Evolutionary conservation across 2,329 filamentous ascomycete genomes (phyloP).

Genomic region (Nakataea oryzae): DNA sequence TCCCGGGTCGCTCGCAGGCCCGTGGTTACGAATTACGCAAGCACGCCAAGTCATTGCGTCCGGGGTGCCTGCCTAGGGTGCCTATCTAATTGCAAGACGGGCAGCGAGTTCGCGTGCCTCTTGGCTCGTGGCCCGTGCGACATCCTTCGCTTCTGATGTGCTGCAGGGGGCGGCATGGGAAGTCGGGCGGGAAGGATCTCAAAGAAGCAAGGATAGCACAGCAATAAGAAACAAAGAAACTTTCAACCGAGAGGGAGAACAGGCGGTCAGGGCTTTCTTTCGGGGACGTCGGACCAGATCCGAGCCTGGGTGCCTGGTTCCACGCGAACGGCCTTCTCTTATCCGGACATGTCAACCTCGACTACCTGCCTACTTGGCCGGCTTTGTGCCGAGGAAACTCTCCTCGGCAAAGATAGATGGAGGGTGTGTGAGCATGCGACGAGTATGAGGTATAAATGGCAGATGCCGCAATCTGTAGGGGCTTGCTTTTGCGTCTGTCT

Average conservation of each 20-base stretch:
- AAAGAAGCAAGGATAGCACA: not conserved
- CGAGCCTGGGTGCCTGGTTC: not conserved
- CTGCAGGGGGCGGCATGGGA: not conserved
- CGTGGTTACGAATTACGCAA: not conserved
- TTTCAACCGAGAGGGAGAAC: not conserved
- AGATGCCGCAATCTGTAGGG: not conserved
- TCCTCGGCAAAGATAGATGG: too few species aligned
- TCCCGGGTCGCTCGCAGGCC: not conserved
- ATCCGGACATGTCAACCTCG: too few species aligned
- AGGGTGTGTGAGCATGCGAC: not conserved
- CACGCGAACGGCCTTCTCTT: not conserved
- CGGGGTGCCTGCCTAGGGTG: too few species aligned
- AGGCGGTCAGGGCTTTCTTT: not conserved
- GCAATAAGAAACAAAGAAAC: not conserved
- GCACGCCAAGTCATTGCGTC: too few species aligned
- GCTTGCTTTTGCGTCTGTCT: not conserved
- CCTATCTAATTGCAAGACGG: too few species aligned
- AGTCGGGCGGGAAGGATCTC: not conserved
- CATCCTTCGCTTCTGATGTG: too few species aligned
- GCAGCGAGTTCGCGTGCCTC: too few species aligned
- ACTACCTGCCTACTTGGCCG: too few species aligned
- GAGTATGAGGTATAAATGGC: not conserved
- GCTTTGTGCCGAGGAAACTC: too few species aligned
- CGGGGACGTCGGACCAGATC: not conserved
- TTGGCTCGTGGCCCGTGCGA: too few species aligned